phyloP scores from a whole-genome alignment of 23 red algal genomes.

The Porphyridium purpureum region DNA sequence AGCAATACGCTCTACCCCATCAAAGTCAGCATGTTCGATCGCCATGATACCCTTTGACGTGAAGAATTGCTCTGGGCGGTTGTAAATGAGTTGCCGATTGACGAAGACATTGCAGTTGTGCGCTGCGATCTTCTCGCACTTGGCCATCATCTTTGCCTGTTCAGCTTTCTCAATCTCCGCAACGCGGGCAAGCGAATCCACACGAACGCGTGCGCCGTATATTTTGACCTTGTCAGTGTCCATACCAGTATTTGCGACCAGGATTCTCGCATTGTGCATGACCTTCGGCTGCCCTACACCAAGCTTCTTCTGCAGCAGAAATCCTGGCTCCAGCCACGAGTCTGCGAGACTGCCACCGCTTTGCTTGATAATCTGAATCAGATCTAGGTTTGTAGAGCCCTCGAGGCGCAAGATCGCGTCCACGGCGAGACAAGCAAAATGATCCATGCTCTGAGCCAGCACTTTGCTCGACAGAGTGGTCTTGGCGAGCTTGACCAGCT shows the following conservation, averaged over 20 bases:
- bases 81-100: conserved; percentile 99
- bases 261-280: conserved; percentile 87
- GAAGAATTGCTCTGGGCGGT: conserved; percentile 95
- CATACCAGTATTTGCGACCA: conserved; percentile 97
- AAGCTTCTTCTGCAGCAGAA: conserved; percentile 95
- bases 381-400: conserved; percentile 88
- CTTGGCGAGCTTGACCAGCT: conserved; percentile 76
- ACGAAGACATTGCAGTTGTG: conserved; percentile 91
- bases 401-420: conserved; percentile 88
- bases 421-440: conserved; percentile 78
- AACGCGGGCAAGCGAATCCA: conserved; percentile 64
- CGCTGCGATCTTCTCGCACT: conserved; percentile 70
- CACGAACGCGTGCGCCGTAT: conserved; percentile 86
- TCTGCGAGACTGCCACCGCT: conserved; percentile 67
- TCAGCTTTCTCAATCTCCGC: conserved; percentile 98
- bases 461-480: conserved; percentile 90
- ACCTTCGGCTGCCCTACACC: conserved; percentile 86
- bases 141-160: conserved; percentile 86
- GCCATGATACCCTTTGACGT: conserved; percentile 76
- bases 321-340: conserved; percentile 88
- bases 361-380: conserved; percentile 98
- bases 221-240: conserved; percentile 99
- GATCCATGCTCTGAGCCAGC: conserved; percentile 68
- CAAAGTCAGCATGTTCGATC: conserved; percentile 98
- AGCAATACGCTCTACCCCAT: conserved; percentile 86